A percentile compares a stretch with the other conserved stretches of the same genome.
These are phyloP conservation scores for Nissolia schottii DNA, from an alignment of 306 rosid genomes.

Conservation along the genomic window DNA sequence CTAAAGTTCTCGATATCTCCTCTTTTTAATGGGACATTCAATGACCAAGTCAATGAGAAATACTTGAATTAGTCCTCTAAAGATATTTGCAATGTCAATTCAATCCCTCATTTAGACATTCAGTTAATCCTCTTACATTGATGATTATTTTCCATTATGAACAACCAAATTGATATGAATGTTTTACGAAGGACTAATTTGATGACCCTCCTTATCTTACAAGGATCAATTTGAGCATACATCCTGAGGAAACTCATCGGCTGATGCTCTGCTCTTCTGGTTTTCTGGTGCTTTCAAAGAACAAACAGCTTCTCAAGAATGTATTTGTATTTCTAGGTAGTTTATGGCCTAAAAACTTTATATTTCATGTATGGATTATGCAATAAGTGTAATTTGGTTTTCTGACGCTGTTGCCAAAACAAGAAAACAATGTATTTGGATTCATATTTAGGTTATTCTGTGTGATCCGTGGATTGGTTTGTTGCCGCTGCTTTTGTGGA, in stretches of 20 bases:
- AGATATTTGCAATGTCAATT: too few species aligned
- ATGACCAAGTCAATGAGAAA: not conserved
- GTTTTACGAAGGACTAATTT: too few species aligned
- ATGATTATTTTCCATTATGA: too few species aligned
- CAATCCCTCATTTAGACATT: too few species aligned
- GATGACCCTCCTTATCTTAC: too few species aligned
- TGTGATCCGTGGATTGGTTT: not conserved
- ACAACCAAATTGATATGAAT: too few species aligned
- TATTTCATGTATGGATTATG: slow-evolving; percentile 7
- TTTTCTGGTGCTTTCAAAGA: slow-evolving; percentile 12
- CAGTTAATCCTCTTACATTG: too few species aligned
- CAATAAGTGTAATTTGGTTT: slow-evolving; percentile 10
- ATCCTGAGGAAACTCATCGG: not conserved
- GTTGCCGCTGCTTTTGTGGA: not conserved
- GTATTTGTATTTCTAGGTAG: not conserved
- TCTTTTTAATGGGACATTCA: too few species aligned
- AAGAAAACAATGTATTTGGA: not conserved
- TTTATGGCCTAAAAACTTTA: not conserved
- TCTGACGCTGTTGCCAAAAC: not conserved
- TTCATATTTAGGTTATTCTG: not conserved
- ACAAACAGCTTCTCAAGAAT: not conserved
- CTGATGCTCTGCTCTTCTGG: slow-evolving; percentile 6
- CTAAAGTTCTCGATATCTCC: too few species aligned
- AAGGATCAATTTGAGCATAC: too few species aligned
- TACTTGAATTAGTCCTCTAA: too few species aligned